These are phyloP conservation scores for Tricholoma sp. DNA, from an alignment of 768 basidiomycete species.

Conservation along the genomic window DNA sequence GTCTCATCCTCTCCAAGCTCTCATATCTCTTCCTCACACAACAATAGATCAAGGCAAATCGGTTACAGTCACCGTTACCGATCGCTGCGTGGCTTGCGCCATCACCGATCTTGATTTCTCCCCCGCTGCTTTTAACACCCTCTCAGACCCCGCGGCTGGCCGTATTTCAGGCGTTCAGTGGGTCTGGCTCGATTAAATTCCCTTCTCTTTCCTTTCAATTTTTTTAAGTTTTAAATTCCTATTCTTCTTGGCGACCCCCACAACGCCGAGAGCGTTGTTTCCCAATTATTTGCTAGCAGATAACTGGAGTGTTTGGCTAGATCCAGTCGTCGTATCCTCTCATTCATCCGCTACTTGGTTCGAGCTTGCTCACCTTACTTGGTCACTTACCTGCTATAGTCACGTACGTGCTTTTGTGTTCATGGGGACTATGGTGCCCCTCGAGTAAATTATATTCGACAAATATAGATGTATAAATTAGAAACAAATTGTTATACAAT, in stretches of 20 bases:
- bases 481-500: not conserved
- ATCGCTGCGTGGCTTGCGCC: constrained; percentile 58
- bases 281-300: constrained; percentile 15
- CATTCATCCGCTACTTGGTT: not conserved
- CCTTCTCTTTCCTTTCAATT: constrained; percentile 3
- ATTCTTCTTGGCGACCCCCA: constrained; percentile 16
- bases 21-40: constrained; percentile 1
- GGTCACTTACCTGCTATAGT: constrained; percentile 28
- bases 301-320: constrained; percentile 10
- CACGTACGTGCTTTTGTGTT: constrained; percentile 25
- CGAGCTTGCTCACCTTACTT: constrained; percentile 24
- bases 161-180: constrained; percentile 49
- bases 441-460: not conserved
- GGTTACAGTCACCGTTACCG: constrained; percentile 46
- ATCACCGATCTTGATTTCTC: constrained; percentile 58
- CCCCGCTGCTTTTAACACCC: constrained; percentile 45
- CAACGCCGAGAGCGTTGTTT: constrained; percentile 23
- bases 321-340: constrained; percentile 5
- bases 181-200: constrained; percentile 34
- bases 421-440: constrained; percentile 4
- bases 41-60: constrained; percentile 45
- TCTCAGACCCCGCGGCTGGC: constrained; percentile 43
- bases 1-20: constrained; percentile 10
- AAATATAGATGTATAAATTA: constrained; percentile 1
- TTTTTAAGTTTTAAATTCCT: too few species aligned